Evolutionary conservation across 306 rosid genomes (phyloP), one percentile per base, ranked within the genome.

Genomic region (Prunus kanzakura): DNA sequence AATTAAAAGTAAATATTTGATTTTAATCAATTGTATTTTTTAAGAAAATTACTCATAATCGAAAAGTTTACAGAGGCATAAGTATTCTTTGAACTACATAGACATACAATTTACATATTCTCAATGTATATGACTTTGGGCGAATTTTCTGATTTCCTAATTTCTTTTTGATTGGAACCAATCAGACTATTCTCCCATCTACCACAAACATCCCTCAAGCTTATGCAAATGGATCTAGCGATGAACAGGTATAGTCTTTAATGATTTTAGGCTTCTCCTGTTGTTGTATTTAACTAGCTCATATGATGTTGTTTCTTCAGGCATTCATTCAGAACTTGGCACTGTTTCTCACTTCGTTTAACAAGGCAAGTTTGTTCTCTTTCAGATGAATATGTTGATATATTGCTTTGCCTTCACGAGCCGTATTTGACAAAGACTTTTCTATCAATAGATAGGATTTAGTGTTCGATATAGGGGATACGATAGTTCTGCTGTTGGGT

Each of bases 261-360:
- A 55, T 67, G 68, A 30, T 62, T 52, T 9, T 13, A 11, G 20
- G 32, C 68, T 46, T 3, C 14, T 6, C 2, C 1, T 72, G n/a
- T 70, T 75, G 20, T 19, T 75, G 25, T 19, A 57, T 69, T 63
- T 60, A n/a, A 27, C 63, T 60, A 11, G 1, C 50, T 69, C 25
- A 47, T 51, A 52, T 75, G 47, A 8, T 62, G 55, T 61, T 82
- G 35, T 55, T 75, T 67, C 52, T 67, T 56, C 82, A 96, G 99
- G 97, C 89, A 63, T 96, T 92, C 84, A 92, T 92, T 75, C 99
- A 96, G 87, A 96, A 96, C 71, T 82, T 96, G 85, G 99, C 97
- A 18, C 83, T 96, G 72, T 92, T 92, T 83, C 93, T 96, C 88
- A 96, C 99, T 73, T 90, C 99, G 23, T 92, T 92, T 79, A 88